Conservation (phyloP, 2,329 filamentous ascomycete genomes). For the Aspergillus versicolor region DNA sequence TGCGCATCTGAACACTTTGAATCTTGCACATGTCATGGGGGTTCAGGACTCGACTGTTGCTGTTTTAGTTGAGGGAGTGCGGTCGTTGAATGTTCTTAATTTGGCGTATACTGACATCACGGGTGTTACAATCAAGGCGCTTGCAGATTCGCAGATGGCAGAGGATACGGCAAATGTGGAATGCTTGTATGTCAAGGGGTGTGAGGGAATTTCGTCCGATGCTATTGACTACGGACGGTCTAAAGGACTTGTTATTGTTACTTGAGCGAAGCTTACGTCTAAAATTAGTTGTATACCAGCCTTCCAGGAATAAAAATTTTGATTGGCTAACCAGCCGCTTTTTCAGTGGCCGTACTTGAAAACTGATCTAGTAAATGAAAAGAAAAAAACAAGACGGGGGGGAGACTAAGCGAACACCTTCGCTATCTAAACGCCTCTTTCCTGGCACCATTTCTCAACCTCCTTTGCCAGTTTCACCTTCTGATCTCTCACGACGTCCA, state of each 20-base stretch:
- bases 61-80: constrained; percentile 22
- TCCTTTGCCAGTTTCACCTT: constrained; percentile 38
- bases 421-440: constrained; percentile 38
- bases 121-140: constrained; percentile 33
- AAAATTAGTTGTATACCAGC: background rate
- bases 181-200: constrained; percentile 25
- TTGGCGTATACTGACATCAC: constrained; percentile 36
- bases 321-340: background rate
- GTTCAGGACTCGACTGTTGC: constrained; percentile 27
- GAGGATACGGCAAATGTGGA: constrained; percentile 8
- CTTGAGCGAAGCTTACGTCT: constrained; percentile 4
- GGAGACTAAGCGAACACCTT: background rate
- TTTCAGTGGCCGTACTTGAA: background rate
- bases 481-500: constrained; percentile 36
- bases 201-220: constrained; percentile 33
- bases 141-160: constrained; percentile 25
- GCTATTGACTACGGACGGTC: constrained; percentile 34
- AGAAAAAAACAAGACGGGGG: background rate
- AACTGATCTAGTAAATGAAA: background rate
- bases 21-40: constrained; percentile 24
- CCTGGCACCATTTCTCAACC: constrained; percentile 47
- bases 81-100: constrained; percentile 33
- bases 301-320: background rate
- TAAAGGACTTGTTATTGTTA: constrained; percentile 26
- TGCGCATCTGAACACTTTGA: constrained; percentile 29